A percentile compares a stretch with the other conserved stretches of the same genome.
Conservation (phyloP, 1,284 basidiomycete species). For the Fomitopsis palustris region DNA sequence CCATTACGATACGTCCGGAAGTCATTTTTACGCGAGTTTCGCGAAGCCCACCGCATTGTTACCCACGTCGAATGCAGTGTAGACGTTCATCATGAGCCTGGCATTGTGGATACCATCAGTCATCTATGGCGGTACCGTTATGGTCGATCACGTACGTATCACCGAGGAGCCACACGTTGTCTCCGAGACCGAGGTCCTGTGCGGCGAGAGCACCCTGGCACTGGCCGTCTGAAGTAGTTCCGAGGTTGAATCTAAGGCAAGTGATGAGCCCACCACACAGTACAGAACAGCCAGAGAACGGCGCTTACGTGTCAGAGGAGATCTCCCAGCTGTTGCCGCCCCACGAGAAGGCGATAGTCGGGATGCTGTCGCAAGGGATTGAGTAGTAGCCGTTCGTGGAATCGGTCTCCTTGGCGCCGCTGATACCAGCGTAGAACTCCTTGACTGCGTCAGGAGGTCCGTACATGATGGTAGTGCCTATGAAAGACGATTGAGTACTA, state of each 20-base stretch:
- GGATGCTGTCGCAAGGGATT: slow-evolving; percentile 37
- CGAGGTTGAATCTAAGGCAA: slow-evolving; percentile 20
- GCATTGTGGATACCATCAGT: background rate
- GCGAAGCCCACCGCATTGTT: slow-evolving; percentile 9
- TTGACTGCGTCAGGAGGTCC: slow-evolving; percentile 40
- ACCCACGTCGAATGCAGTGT: slow-evolving; percentile 14
- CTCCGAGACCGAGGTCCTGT: slow-evolving; percentile 23
- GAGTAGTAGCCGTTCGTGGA: slow-evolving; percentile 29
- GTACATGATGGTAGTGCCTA: slow-evolving; percentile 43
- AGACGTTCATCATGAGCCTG: slow-evolving; percentile 18
- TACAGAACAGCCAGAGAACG: background rate
- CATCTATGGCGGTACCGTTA: no score
- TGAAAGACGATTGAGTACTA: background rate
- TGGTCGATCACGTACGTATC: slow-evolving; percentile 16
- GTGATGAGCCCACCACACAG: background rate
- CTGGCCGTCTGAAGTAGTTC: slow-evolving; percentile 2
- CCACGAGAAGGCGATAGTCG: slow-evolving; percentile 36
- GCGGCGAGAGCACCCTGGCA: slow-evolving; percentile 14
- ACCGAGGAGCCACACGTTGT: slow-evolving; percentile 29
- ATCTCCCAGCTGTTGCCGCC: slow-evolving; percentile 37
- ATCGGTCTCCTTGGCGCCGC: slow-evolving; percentile 31
- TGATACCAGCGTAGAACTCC: slow-evolving; percentile 39
- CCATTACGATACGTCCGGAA: background rate
- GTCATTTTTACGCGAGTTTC: background rate
- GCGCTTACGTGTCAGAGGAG: slow-evolving; percentile 14